Evolutionary conservation across 2,329 filamentous ascomycete genomes (phyloP), one percentile per base, ranked within the genome.

Genomic region (Cladosporium sp.): DNA sequence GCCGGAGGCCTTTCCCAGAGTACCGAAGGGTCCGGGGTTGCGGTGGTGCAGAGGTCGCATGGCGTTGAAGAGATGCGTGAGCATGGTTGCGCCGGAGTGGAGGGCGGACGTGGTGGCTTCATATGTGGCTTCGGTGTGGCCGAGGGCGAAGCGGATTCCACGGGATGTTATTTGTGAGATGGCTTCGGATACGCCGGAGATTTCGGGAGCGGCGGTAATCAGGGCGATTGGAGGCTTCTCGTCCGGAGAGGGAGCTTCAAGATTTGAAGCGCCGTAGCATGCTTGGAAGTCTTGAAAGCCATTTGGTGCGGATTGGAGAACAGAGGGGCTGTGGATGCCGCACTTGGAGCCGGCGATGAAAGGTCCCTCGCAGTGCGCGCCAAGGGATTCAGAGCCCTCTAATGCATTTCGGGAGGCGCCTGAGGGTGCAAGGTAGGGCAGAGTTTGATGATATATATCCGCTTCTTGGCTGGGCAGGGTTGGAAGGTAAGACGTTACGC

Each of bases 51-150:
- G 82, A 12, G 89, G 89, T 1, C 84, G 80, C 90, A 96, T 96
- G 20, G 90, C 90, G 67, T 96, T 96, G 80, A 95, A 96, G 1
- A 96, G 77, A 63, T 96, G 90, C 0, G 90, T 96, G 58, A 96
- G 87, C 88, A 95, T 95, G 43, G 80, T 87, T 2, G 88, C 88
- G 45, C 90, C 90, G 6, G 83, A 78, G 15, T 73, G 75, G 3
- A 93, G 80, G 17, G 88, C 87, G 4, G 74, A 71, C 3, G 85
- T 82, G 1, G 88, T 89, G 64, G 92, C 79, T 68, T 95, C 88
- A 65, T 92, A 95, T 0, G 86, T 89, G 12, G 89, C 87, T 67
- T 95, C 88, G 0, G 89, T 89, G 70, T 96, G 90, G 7, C 90
- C 90, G 56, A 95, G 86, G 2, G 88, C 86, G 68, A 83, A 89